phyloP scores from a whole-genome alignment of 306 rosid genomes.

The Vachellia collinsii region DNA sequence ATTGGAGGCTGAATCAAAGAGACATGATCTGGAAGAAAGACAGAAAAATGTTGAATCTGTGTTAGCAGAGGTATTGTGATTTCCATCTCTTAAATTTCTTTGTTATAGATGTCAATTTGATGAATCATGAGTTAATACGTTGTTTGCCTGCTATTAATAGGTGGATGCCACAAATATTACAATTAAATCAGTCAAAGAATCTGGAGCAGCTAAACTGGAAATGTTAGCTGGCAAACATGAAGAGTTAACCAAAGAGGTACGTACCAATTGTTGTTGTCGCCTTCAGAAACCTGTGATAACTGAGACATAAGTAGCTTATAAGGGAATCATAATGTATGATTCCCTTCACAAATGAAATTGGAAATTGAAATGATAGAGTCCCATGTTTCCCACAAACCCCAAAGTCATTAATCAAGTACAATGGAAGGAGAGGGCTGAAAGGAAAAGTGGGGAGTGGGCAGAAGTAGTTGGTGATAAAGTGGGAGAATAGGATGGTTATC shows the following conservation, averaged over 20 bases:
- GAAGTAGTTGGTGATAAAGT: neutral
- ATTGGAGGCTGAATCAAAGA: slow-evolving; percentile 69
- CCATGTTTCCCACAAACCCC: neutral
- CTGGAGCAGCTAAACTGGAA: slow-evolving; percentile 53
- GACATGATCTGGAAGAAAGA: slow-evolving; percentile 59
- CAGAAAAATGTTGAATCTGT: slow-evolving; percentile 66
- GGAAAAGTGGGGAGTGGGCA: neutral
- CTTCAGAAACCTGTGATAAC: slow-evolving; percentile 8
- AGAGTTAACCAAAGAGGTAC: slow-evolving; percentile 69
- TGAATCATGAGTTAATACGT: slow-evolving; percentile 22
- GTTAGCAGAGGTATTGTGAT: slow-evolving; percentile 58
- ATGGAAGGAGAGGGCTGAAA: neutral
- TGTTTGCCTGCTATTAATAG: slow-evolving; percentile 47
- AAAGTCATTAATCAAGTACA: neutral
- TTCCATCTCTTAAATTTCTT: slow-evolving; percentile 15
- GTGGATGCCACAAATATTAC: slow-evolving; percentile 56
- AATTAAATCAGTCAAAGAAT: slow-evolving; percentile 51
- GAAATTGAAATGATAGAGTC: neutral
- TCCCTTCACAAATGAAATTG: slow-evolving; percentile 10
- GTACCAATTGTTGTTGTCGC: neutral
- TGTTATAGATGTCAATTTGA: neutral
- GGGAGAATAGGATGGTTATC: neutral
- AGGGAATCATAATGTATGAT: neutral
- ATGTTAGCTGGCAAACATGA: slow-evolving; percentile 47
- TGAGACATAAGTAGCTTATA: slow-evolving; percentile 22